Conservation (phyloP, 768 basidiomycete species). For the Austroboletus festivus region DNA sequence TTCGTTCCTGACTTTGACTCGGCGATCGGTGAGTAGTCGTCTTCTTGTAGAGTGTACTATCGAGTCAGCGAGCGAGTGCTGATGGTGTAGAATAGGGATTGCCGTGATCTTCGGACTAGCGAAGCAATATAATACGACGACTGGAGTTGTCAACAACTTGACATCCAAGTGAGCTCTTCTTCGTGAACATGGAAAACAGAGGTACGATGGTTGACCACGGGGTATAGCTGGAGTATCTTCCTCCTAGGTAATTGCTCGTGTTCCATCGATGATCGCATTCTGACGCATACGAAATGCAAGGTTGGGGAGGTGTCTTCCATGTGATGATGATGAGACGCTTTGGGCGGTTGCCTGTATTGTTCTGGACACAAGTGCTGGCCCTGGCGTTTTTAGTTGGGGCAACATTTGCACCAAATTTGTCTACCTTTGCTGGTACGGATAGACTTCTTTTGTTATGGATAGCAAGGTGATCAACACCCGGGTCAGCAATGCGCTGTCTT, state of each 20-base stretch:
- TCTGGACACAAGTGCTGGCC: conserved; percentile 38
- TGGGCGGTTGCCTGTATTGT: conserved; percentile 30
- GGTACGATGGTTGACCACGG: conserved; percentile 4
- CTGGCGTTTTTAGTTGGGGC: conserved; percentile 49
- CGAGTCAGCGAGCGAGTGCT: background rate
- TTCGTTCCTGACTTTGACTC: conserved; percentile 56
- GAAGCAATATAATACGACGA: conserved; percentile 40
- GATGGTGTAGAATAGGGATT: conserved; percentile 36
- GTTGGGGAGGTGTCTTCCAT: conserved; percentile 31
- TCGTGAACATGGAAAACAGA: background rate
- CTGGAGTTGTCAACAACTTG: conserved; percentile 47
- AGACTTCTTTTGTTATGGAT: background rate
- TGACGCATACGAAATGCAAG: conserved; percentile 12
- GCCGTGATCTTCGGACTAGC: conserved; percentile 49
- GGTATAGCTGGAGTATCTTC: conserved; percentile 45
- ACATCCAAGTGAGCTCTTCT: conserved; percentile 38
- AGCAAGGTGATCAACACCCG: background rate
- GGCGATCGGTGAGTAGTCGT: conserved; percentile 39
- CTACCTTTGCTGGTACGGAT: conserved; percentile 42
- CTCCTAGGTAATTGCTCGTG: conserved; percentile 32
- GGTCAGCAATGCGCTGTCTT: conserved; percentile 31
- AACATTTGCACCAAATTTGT: conserved; percentile 47
- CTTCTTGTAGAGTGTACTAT: background rate
- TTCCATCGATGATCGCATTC: background rate
- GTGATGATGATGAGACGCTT: conserved; percentile 31